phyloP scores from a whole-genome alignment of 176 grass and related monocot species.

The Paspalum notatum region DNA sequence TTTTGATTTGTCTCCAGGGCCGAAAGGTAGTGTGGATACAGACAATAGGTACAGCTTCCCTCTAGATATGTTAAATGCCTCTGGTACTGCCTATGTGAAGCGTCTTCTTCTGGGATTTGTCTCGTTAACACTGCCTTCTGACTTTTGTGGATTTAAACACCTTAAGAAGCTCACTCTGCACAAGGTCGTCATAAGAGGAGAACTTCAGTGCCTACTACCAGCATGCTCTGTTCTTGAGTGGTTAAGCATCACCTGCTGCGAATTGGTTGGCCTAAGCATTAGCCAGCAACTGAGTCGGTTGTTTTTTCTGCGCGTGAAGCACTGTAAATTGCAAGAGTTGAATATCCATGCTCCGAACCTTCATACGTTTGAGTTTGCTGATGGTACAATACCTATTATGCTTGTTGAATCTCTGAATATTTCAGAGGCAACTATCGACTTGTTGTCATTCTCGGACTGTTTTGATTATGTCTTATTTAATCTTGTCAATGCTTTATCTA shows the following conservation, averaged over 20 bases:
- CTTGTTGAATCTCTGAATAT: slow-evolving; percentile 10
- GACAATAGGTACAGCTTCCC: slow-evolving; percentile 1
- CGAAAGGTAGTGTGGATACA: not conserved
- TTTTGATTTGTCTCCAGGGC: slow-evolving; percentile 7
- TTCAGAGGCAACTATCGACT: not conserved
- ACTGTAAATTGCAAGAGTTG: not conserved
- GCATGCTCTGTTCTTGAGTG: too few relatives aligned
- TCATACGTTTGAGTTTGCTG: not conserved
- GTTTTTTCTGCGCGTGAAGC: not conserved
- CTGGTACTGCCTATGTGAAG: not conserved
- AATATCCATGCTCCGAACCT: not conserved
- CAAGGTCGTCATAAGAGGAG: not conserved
- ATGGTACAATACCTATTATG: not conserved
- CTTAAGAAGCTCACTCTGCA: slow-evolving; percentile 11
- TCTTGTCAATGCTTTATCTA: not conserved
- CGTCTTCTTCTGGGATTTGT: not conserved
- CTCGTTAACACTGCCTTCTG: not conserved
- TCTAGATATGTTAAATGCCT: not conserved
- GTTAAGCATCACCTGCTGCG: too few relatives aligned
- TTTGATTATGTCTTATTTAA: slow-evolving; percentile 13
- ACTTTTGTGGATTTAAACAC: not conserved
- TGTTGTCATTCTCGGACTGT: not conserved
- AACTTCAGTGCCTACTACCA: not conserved
- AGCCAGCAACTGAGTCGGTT: not conserved
- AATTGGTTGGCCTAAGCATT: not conserved